Conservation (phyloP, 2,329 filamentous ascomycete species). For the Colletotrichum eleusines region DNA sequence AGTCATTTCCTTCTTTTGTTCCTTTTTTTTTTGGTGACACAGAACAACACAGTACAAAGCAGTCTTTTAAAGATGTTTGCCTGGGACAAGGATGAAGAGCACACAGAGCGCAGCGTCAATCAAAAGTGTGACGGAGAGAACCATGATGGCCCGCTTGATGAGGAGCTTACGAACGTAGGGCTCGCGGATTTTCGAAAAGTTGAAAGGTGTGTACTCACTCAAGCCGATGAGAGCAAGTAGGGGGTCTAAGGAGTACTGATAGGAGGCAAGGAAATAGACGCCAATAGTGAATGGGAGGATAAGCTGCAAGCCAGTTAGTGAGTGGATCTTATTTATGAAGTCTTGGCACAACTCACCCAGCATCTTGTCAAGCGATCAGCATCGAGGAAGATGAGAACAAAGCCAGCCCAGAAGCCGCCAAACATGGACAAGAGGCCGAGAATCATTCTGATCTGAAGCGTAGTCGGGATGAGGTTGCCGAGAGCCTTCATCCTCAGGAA, state of each 20-base stretch:
- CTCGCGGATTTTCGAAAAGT: conserved; percentile 88
- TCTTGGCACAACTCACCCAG: conserved; percentile 74
- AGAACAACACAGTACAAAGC: conserved; percentile 3
- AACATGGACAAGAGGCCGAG: conserved; percentile 89
- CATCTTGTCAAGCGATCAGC: conserved; percentile 78
- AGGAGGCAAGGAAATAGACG: conserved; percentile 88
- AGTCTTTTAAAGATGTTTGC: conserved; percentile 75
- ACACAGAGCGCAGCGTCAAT: conserved; percentile 86
- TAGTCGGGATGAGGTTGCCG: conserved; percentile 93
- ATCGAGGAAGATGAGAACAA: conserved; percentile 92
- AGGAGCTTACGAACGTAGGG: conserved; percentile 91
- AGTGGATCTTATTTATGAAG: neutral
- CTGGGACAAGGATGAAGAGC: conserved; percentile 95
- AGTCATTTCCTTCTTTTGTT: conserved; percentile 12
- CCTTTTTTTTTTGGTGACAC: conserved; percentile 1
- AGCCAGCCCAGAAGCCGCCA: conserved; percentile 92
- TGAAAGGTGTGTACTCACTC: conserved; percentile 97
- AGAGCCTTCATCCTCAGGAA: conserved; percentile 95
- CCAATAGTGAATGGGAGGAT: conserved; percentile 94
- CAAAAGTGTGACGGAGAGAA: conserved; percentile 79
- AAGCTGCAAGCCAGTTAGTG: conserved; percentile 52
- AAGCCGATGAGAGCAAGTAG: conserved; percentile 88
- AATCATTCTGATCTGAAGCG: conserved; percentile 86
- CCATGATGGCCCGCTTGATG: conserved; percentile 84
- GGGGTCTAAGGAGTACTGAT: conserved; percentile 96